Base-by-base conservation (phyloP, 2,329 filamentous ascomycete genomes). In the Aspergillus sp. region DNA sequence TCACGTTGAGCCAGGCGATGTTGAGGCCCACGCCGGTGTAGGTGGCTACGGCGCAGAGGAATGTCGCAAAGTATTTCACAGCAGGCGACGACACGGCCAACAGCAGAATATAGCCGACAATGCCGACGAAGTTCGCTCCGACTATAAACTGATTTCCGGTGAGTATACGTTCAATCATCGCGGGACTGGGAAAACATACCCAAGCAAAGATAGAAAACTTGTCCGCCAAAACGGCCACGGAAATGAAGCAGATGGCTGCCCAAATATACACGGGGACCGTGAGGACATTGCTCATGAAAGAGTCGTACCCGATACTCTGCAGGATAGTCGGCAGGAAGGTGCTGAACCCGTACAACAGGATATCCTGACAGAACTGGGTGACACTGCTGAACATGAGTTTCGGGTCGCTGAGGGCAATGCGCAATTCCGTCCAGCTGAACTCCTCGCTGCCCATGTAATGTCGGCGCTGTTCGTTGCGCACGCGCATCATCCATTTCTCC, bases 291-390 rank as follows among this genome's bases (percentile, higher is more conserved):
- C 73, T 71, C 52, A 74, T 64, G 19, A 79, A 62, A n/a, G 67
- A 69, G 34, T 66, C 60, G 54, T 77, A 79, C 2, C 76, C 75
- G 59, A 79, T 73, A 30, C 66, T 68, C 38, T 70, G 65, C 42
- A 81, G 66, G 52, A 82, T 80, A 1, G 73, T 73, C 2, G 79
- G 79, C 3, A 80, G 62, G 56, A 81, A 81, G 7, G 76, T 80
- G 52, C 71, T 74, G 59, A 80, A 79, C n/a, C 76, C 77, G 54
- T 78, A 80, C 0, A 77, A 65, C 39, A 76, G 60, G 28, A 75
- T 73, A 48, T 77, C 73, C 48, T 74, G 70, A 43, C 73, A 77
- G 57, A 79, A 77, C 41, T 77, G 74, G 12, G 74, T 74, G 27
- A 61, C 50, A 4, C 69, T 72, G 47, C 70, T 76, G 41, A 79